Percentiles rank a stretch among this genome's conserved stretches.
phyloP scores from a whole-genome alignment of 441 rosid species.

The Populus tomentosa region DNA sequence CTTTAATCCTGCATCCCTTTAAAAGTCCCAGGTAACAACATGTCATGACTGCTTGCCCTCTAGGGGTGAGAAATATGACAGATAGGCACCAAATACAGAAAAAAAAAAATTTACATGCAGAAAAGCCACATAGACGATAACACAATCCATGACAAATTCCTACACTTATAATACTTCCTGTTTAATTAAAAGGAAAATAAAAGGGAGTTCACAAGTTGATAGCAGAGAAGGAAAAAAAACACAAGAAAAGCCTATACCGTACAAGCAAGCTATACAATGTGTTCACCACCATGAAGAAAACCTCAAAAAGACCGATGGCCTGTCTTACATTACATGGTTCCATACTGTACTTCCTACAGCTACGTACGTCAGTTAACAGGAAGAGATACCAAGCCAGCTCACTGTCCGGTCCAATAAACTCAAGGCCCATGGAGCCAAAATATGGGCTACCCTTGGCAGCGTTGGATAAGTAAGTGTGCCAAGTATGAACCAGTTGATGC shows the following conservation, averaged over 20 bases:
- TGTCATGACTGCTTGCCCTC: no score
- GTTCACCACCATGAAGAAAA: neutral
- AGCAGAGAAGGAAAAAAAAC: neutral
- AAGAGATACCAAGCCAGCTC: slow-evolving; percentile 31
- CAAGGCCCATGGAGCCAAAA: slow-evolving; percentile 18
- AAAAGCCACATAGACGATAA: no score
- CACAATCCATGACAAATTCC: neutral
- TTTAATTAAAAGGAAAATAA: neutral
- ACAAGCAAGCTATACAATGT: neutral
- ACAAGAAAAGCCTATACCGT: neutral
- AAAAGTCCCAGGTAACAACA: no score
- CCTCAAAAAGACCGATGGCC: neutral
- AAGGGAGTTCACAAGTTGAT: neutral
- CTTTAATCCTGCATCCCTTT: neutral
- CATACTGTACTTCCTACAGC: neutral
- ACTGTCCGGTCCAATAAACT: slow-evolving; percentile 16
- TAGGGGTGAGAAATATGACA: neutral
- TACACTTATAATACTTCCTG: neutral
- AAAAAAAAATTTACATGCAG: no score
- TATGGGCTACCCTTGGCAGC: slow-evolving; percentile 45
- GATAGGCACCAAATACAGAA: neutral
- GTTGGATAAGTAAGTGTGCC: slow-evolving; percentile 72
- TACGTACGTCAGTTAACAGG: slow-evolving; percentile 13
- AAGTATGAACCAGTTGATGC: slow-evolving; percentile 76
- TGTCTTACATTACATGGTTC: neutral